These are phyloP conservation scores for Karstenula rhodostoma DNA, from an alignment of 2,329 filamentous ascomycete genomes.

Conservation along the genomic window DNA sequence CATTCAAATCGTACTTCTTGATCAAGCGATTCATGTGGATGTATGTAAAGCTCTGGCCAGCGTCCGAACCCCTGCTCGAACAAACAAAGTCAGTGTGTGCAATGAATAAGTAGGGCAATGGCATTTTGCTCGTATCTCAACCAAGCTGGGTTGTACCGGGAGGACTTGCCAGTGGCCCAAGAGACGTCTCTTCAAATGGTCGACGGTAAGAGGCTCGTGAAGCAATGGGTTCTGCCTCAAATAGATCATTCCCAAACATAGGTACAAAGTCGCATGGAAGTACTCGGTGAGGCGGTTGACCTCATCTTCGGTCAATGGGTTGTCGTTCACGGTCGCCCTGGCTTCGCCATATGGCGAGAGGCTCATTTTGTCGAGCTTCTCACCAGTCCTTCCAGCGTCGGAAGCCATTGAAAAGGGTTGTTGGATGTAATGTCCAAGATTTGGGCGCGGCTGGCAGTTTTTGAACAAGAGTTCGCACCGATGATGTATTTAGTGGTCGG, in stretches of 20 bases:
- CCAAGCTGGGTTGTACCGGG: neutral
- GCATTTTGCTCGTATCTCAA: neutral
- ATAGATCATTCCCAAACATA: conserved; percentile 83
- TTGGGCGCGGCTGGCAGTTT: neutral
- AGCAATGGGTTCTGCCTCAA: conserved; percentile 77
- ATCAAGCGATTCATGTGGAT: conserved; percentile 85
- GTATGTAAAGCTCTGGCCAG: conserved; percentile 82
- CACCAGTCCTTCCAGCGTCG: conserved; percentile 34
- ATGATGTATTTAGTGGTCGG: conserved; percentile 11
- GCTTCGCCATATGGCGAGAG: conserved; percentile 71
- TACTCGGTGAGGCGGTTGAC: conserved; percentile 74
- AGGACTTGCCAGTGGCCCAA: conserved; percentile 71
- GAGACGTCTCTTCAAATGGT: conserved; percentile 77
- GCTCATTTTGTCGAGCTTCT: conserved; percentile 41
- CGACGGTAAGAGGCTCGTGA: conserved; percentile 70
- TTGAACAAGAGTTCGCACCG: conserved; percentile 1
- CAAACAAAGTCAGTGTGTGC: neutral
- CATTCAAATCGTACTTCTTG: conserved; percentile 79
- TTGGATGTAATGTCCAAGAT: neutral
- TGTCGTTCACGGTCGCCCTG: conserved; percentile 68
- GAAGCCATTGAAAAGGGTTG: conserved; percentile 20
- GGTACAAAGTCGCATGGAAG: conserved; percentile 77
- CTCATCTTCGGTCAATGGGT: conserved; percentile 70
- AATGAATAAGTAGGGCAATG: neutral
- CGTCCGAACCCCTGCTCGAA: conserved; percentile 69